Conservation (phyloP, 1,139 yeast genomes). For the Debaryomyces coudertii region DNA sequence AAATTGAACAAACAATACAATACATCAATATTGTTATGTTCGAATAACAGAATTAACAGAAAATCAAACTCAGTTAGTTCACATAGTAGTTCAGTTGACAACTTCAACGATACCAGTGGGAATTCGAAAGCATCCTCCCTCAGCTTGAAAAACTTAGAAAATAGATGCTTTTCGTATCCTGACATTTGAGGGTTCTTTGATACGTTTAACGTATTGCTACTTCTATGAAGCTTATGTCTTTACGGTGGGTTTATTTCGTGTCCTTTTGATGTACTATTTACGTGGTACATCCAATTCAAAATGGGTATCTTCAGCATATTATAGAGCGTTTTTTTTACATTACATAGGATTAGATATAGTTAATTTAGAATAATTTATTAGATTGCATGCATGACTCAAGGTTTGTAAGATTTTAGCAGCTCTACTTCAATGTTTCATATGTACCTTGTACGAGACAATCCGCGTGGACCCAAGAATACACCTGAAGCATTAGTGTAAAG, state of each 20-base stretch:
- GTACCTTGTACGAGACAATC: background rate
- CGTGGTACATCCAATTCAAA: background rate
- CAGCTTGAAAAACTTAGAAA: constrained; percentile 26
- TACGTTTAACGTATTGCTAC: background rate
- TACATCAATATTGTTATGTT: constrained; percentile 18
- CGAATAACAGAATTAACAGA: constrained; percentile 1
- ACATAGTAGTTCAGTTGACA: constrained; percentile 3
- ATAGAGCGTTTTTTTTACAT: constrained; percentile 1
- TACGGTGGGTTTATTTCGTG: constrained; percentile 6
- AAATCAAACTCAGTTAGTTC: constrained; percentile 3
- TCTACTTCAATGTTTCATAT: too few species aligned
- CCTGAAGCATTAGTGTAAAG: background rate
- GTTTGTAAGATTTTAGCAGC: background rate
- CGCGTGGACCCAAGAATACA: background rate
- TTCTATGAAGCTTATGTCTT: constrained; percentile 4
- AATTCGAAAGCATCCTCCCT: constrained; percentile 5
- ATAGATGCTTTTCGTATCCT: constrained; percentile 29
- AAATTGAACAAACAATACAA: constrained; percentile 32
- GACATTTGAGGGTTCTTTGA: constrained; percentile 16
- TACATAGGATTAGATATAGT: background rate
- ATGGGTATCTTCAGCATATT: constrained; percentile 4
- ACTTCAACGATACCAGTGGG: background rate
- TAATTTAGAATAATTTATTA: background rate
- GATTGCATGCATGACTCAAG: background rate
- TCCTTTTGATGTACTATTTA: background rate